Conservation (phyloP, 345 rosid species). For the Ceriops decandra region DNA sequence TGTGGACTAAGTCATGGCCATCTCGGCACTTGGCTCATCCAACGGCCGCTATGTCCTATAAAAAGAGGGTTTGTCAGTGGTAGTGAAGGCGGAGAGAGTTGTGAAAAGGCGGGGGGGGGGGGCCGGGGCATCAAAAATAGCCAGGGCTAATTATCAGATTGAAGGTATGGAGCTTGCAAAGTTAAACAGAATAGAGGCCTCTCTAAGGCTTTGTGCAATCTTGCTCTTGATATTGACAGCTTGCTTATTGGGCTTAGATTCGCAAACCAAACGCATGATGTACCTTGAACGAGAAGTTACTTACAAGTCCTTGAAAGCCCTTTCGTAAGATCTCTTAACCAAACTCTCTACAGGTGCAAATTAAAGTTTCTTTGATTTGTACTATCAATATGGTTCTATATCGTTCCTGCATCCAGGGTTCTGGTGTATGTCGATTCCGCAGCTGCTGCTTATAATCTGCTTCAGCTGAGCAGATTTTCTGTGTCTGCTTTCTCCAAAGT, state of each 20-base stretch:
- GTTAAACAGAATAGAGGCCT: conserved; percentile 31
- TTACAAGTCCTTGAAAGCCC: conserved; percentile 41
- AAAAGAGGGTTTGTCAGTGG: neutral
- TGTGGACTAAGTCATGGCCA: neutral
- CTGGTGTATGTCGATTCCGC: neutral
- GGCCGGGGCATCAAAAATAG: neutral
- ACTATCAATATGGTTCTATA: no score
- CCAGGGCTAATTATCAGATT: neutral
- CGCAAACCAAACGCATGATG: conserved; percentile 40
- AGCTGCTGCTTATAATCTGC: neutral
- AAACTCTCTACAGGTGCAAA: no score
- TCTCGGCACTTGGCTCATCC: neutral
- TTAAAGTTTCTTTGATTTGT: neutral
- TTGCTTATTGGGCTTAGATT: conserved; percentile 36
- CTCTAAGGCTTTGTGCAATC: conserved; percentile 35
- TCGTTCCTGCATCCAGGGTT: neutral
- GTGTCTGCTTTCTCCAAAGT: neutral
- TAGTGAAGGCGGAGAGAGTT: neutral
- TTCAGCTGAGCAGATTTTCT: neutral
- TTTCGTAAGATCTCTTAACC: conserved; percentile 34
- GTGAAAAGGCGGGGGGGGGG: neutral
- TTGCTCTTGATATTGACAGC: conserved; percentile 35
- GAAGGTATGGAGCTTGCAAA: neutral
- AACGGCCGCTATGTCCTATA: neutral
- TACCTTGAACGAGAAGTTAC: conserved; percentile 36